Base-by-base conservation (phyloP, 2,329 filamentous ascomycete genomes). In the Arthrobotrys megalospora region DNA sequence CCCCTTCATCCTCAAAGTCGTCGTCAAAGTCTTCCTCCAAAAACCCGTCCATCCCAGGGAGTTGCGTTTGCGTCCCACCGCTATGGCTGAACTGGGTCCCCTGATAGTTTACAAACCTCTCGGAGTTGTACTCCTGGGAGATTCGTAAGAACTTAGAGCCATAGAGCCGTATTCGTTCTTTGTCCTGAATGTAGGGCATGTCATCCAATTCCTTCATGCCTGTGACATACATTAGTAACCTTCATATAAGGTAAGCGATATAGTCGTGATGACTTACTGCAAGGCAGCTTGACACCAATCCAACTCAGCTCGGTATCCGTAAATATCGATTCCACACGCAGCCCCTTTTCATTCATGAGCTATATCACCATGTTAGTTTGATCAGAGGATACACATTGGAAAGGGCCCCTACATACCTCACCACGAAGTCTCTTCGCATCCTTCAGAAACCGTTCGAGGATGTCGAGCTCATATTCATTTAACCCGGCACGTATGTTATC, bases 251-350 rank as follows among this genome's bases (percentile, higher is more conserved):
- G 8, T 4, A 21, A 36, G 16, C 28, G 6, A 11, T 19, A 48
- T 10, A 47, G 6, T 47, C n/a, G 5, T 62, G 38, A 55, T 52
- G 12, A 66, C 80, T 32, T 80, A 7, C 86, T 89, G 6, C 85
- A 86, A 0, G 92, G 92, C 86, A 92, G 91, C 38, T 86, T 84
- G 62, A 93, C 89, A 11, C 89, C 91, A 91, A 96, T 94, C 80
- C 91, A 88, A 41, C 90, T 89, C 63, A 94, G 87, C 12, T 93
- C 87, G 21, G 86, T 87, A 77, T 93, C 91, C 0, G 89, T 90
- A 82, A 96, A 96, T 0, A 91, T 85, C 2, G 87, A 87, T 3
- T 80, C 78, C 19, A 82, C 80, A 4, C 81, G 79, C 16, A 76
- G 48, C 11, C 76, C 68, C 14, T 55, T 58, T 12, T 70, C 66